Conservation (phyloP, 2,329 filamentous ascomycete genomes). For the Aspergillus persii region DNA sequence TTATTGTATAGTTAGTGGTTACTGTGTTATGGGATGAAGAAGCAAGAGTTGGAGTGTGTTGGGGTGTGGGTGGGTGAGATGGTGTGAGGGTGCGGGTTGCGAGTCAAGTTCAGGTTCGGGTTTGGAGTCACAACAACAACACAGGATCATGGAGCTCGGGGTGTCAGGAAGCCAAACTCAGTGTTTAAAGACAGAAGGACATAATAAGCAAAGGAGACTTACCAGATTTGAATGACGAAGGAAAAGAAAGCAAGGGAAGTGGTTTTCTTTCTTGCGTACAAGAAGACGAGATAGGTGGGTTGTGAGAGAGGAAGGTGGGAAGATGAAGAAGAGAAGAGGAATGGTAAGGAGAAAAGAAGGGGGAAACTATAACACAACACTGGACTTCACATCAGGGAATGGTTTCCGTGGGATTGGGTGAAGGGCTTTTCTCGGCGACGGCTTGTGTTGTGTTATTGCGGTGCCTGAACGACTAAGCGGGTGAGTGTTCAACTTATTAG, state of each 20-base stretch:
- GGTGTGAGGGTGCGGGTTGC: not conserved
- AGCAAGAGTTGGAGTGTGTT: no score
- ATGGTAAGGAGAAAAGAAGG: not conserved
- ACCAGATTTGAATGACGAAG: not conserved
- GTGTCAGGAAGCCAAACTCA: no score
- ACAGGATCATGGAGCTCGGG: not conserved
- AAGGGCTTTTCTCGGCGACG: not conserved
- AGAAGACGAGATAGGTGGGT: not conserved
- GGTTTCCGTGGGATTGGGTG: not conserved
- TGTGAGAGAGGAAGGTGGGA: not conserved
- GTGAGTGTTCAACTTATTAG: not conserved
- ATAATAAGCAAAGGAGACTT: not conserved
- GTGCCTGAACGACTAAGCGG: not conserved
- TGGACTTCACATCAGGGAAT: not conserved
- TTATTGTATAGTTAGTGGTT: not conserved
- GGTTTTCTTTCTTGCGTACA: not conserved
- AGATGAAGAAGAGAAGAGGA: not conserved
- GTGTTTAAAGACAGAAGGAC: no score
- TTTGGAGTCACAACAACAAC: not conserved
- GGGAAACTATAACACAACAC: not conserved
- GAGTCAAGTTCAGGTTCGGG: no score
- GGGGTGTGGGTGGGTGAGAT: not conserved
- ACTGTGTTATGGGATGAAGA: not conserved
- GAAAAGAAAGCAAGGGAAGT: not conserved
- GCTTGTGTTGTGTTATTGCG: not conserved